Conservation (phyloP, 352 stramenopile species). For the Pythium scleroteichum region DNA sequence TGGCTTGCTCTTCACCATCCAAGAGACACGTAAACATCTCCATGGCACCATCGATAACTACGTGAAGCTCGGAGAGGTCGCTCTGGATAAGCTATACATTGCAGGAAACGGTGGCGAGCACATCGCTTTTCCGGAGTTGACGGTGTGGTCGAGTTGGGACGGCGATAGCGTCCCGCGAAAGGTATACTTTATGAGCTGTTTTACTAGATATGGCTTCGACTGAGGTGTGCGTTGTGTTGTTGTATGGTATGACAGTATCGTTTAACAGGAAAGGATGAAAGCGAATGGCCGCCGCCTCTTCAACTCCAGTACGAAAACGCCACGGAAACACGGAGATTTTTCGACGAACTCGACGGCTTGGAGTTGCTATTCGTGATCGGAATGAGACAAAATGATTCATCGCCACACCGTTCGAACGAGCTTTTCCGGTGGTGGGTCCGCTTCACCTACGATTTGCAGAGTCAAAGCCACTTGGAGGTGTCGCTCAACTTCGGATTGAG, state of each 20-base stretch:
- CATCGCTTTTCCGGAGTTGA: conserved; percentile 47
- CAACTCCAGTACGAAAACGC: conserved; percentile 30
- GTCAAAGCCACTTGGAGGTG: conserved; percentile 71
- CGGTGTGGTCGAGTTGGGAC: conserved; percentile 38
- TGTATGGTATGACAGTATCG: conserved; percentile 42
- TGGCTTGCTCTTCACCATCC: conserved; percentile 69
- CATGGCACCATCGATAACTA: conserved; percentile 71
- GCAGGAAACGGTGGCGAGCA: conserved; percentile 25
- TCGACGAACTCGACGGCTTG: conserved; percentile 66
- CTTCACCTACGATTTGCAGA: conserved; percentile 70
- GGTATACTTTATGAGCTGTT: conserved; percentile 6
- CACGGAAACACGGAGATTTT: conserved; percentile 54
- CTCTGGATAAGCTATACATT: conserved; percentile 53
- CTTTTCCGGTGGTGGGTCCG: conserved; percentile 60
- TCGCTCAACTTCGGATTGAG: conserved; percentile 52
- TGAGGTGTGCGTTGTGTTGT: too few relatives aligned
- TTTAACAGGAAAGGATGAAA: conserved; percentile 40
- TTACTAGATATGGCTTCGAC: too few relatives aligned
- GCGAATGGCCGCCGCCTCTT: conserved; percentile 56
- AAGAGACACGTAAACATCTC: conserved; percentile 67
- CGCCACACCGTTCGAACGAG: conserved; percentile 16
- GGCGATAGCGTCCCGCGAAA: conserved; percentile 16
- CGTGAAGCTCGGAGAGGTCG: conserved; percentile 46
- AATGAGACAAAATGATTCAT: conserved; percentile 32
- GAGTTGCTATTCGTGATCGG: conserved; percentile 58